Percentiles rank a stretch among this genome's conserved stretches.
These are phyloP conservation scores for Blastocystis sp. DNA, from an alignment of 352 stramenopile genomes.

Conservation along the genomic window DNA sequence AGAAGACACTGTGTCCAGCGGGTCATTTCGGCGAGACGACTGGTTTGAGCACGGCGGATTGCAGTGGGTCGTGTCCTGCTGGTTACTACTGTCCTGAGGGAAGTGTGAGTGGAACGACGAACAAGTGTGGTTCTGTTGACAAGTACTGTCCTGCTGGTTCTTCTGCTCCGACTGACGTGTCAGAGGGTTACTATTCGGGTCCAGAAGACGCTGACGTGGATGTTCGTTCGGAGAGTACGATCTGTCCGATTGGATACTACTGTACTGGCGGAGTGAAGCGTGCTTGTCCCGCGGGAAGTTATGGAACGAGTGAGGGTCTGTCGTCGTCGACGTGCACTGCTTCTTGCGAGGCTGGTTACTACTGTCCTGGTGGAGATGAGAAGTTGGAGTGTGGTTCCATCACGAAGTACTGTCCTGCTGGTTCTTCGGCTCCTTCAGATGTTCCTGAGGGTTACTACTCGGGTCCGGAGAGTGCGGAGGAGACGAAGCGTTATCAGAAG, in stretches of 20 bases:
- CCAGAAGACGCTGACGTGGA: background rate
- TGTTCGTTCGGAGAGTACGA: background rate
- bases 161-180: background rate
- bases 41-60: background rate
- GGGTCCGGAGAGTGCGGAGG: too few species aligned
- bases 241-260: conserved; percentile 21
- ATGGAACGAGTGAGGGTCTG: conserved; percentile 9
- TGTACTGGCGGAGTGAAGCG: conserved; percentile 1
- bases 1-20: too few species aligned
- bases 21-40: background rate
- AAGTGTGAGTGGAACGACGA: too few species aligned
- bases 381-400: too few species aligned
- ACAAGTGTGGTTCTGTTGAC: conserved; percentile 46
- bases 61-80: too few species aligned
- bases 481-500: too few species aligned
- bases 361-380: too few species aligned
- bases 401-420: too few species aligned
- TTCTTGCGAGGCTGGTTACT: background rate
- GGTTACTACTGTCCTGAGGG: conserved; percentile 44
- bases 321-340: background rate
- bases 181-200: conserved; percentile 5
- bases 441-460: too few species aligned
- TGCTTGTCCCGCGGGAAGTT: conserved; percentile 32
- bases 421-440: too few species aligned
- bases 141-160: background rate